phyloP scores from a whole-genome alignment of 1,139 yeast genomes.

The Oligophagozyma castellii region DNA sequence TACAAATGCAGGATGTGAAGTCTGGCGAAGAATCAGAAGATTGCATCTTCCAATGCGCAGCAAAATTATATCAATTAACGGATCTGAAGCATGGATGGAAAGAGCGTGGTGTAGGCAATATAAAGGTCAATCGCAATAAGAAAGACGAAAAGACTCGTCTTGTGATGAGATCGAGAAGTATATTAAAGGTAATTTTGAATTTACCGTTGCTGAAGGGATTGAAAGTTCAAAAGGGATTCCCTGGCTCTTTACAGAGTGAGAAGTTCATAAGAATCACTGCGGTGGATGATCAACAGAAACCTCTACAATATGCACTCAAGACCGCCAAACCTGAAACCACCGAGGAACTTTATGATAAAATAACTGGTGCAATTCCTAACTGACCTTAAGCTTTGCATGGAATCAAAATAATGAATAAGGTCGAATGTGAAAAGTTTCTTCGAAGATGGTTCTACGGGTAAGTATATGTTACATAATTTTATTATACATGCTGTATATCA shows the following conservation, averaged over 20 bases:
- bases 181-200: constrained; percentile 71
- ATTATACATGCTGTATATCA: neutral
- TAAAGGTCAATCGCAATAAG: constrained; percentile 55
- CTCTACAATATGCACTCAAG: constrained; percentile 73
- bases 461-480: neutral
- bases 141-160: constrained; percentile 35
- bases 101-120: constrained; percentile 82
- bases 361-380: constrained; percentile 25
- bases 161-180: constrained; percentile 86
- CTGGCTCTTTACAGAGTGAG: constrained; percentile 68
- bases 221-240: constrained; percentile 63
- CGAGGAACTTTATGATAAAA: constrained; percentile 40
- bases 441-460: neutral
- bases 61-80: constrained; percentile 65
- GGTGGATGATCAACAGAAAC: constrained; percentile 42
- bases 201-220: constrained; percentile 47
- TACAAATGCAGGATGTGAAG: constrained; percentile 38
- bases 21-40: constrained; percentile 90
- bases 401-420: constrained; percentile 1
- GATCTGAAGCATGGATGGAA: constrained; percentile 75
- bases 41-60: constrained; percentile 53
- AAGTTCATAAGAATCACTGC: constrained; percentile 64
- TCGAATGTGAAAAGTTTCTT: too few species aligned
- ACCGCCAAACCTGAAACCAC: constrained; percentile 53
- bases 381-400: constrained; percentile 1